Percentiles rank a stretch among this genome's conserved stretches.
Conservation (phyloP, 192 early-diverging fungal genomes). For the Gonapodya prolifera region DNA sequence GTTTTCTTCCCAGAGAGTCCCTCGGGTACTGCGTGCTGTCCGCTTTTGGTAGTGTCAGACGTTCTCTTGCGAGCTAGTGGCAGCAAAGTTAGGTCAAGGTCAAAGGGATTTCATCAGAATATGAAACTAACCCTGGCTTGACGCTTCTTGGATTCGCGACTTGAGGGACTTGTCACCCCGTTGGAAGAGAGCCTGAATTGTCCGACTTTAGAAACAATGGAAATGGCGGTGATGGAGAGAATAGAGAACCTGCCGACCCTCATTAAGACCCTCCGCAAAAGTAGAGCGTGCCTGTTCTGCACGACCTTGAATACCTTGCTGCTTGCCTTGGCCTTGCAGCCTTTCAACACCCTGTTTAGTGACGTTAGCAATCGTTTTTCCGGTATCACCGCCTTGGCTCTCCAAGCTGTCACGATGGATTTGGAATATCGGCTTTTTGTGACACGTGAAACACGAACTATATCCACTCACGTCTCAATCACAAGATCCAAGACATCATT, state of each 20-base stretch:
- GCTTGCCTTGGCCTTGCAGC: background rate
- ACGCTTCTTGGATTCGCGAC: background rate
- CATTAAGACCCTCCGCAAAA: background rate
- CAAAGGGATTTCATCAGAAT: too few species aligned
- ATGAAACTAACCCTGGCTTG: background rate
- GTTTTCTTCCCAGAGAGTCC: too few species aligned
- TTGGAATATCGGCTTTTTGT: background rate
- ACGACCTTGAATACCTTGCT: background rate
- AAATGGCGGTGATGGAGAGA: background rate
- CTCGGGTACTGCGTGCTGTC: too few species aligned
- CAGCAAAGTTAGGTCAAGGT: too few species aligned
- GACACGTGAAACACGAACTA: background rate
- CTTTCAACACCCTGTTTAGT: background rate
- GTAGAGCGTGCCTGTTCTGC: background rate
- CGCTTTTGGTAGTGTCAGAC: too few species aligned
- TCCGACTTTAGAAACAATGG: too few species aligned
- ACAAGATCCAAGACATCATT: constrained; percentile 23
- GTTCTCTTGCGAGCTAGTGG: too few species aligned
- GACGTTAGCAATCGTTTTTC: constrained; percentile 12
- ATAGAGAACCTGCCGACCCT: background rate
- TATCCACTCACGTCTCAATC: constrained; percentile 17
- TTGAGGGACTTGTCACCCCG: background rate
- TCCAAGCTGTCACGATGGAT: background rate
- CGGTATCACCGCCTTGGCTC: constrained; percentile 14
- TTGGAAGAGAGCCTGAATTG: background rate